Evolutionary conservation across 805 yeast species (phyloP).

Genomic region (Zygotorulaspora florentina): DNA sequence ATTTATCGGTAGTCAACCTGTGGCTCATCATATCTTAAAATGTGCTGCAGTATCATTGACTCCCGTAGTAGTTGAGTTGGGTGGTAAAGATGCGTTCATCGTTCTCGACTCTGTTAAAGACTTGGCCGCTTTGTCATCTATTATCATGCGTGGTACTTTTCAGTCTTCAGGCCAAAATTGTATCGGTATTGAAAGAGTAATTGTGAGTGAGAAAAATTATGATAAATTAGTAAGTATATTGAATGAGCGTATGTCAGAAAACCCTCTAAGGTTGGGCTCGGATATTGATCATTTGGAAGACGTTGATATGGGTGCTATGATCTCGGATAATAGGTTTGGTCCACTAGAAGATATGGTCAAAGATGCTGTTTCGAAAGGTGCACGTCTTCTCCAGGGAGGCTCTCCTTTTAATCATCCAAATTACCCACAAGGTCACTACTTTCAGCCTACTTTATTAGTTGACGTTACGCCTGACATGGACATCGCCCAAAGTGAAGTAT

Average conservation of each 20-base stretch:
- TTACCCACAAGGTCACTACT: slow-evolving; percentile 93
- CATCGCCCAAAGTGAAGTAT: slow-evolving; percentile 85
- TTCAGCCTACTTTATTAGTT: slow-evolving; percentile 80
- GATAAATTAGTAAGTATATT: slow-evolving; percentile 56
- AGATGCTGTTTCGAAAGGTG: slow-evolving; percentile 80
- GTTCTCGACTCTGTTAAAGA: slow-evolving; percentile 77
- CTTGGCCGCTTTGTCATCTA: slow-evolving; percentile 58
- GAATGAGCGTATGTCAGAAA: slow-evolving; percentile 48
- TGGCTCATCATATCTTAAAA: slow-evolving; percentile 79
- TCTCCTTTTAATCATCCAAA: slow-evolving; percentile 76
- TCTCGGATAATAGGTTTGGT: slow-evolving; percentile 70
- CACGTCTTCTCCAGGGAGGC: slow-evolving; percentile 77
- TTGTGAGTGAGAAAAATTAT: slow-evolving; percentile 70
- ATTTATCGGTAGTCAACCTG: slow-evolving; percentile 92
- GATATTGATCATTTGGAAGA: slow-evolving; percentile 87
- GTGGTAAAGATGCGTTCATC: slow-evolving; percentile 92
- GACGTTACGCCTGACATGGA: slow-evolving; percentile 75
- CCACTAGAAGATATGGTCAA: slow-evolving; percentile 60
- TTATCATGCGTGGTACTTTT: slow-evolving; percentile 90
- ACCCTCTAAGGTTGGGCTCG: slow-evolving; percentile 69
- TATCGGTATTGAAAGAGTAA: slow-evolving; percentile 93
- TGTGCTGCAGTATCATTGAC: slow-evolving; percentile 85
- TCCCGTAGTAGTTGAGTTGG: slow-evolving; percentile 93
- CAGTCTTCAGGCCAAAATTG: slow-evolving; percentile 98
- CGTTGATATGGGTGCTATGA: slow-evolving; percentile 95